phyloP scores from a whole-genome alignment of 2,329 filamentous ascomycete species.

The Colletotrichum sp. region DNA sequence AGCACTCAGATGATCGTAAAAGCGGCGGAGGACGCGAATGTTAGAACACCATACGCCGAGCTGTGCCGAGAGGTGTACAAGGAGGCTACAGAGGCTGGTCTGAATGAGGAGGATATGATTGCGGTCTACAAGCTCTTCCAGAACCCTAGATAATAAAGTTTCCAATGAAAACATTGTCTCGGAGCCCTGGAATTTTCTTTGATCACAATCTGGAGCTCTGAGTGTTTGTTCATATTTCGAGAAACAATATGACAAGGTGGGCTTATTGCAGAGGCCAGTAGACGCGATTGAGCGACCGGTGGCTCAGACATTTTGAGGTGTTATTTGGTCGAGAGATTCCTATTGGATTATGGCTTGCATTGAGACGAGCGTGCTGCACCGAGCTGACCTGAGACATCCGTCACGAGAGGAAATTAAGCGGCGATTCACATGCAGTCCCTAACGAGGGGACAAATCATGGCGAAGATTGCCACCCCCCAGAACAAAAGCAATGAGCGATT shows the following conservation, averaged over 20 bases:
- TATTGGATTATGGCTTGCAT: not conserved
- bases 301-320: too few relatives aligned
- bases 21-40: constrained; percentile 24
- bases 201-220: too few relatives aligned
- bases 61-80: constrained; percentile 26
- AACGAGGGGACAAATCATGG: too few relatives aligned
- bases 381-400: not conserved
- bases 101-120: constrained; percentile 33
- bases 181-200: too few relatives aligned
- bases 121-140: constrained; percentile 24
- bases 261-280: too few relatives aligned
- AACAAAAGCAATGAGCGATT: too few relatives aligned
- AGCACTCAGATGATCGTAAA: constrained; percentile 30
- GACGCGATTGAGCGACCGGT: too few relatives aligned
- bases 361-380: too few relatives aligned
- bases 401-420: not conserved
- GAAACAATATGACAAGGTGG: too few relatives aligned
- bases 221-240: too few relatives aligned
- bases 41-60: constrained; percentile 25
- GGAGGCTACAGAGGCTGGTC: constrained; percentile 26
- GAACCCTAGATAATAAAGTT: not conserved
- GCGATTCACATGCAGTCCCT: rapidly evolving
- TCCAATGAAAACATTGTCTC: too few relatives aligned
- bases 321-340: not conserved
- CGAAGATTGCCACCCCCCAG: too few relatives aligned